These are phyloP conservation scores for Cronartium quercuum DNA, from an alignment of 1,284 basidiomycete species.

Conservation along the genomic window DNA sequence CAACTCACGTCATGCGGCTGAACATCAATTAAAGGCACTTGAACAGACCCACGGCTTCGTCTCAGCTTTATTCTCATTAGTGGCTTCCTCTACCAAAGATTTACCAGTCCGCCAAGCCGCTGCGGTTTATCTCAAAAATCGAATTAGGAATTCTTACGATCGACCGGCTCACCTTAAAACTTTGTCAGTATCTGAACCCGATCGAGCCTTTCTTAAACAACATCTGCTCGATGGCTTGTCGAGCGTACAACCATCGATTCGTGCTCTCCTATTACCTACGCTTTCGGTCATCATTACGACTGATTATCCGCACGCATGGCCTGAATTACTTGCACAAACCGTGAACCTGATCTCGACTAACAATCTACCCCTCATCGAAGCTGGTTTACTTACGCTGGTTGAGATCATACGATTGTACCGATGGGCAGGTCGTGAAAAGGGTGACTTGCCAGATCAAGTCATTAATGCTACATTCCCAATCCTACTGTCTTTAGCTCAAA, in stretches of 20 bases:
- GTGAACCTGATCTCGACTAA: slow-evolving; percentile 5
- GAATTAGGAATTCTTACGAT: not conserved
- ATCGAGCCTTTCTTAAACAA: slow-evolving; percentile 10
- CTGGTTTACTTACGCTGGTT: slow-evolving; percentile 7
- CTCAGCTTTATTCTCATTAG: not conserved
- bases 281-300: slow-evolving; percentile 12
- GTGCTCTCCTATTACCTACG: slow-evolving; percentile 2
- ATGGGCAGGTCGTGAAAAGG: slow-evolving; percentile 5
- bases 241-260: not conserved
- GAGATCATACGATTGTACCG: slow-evolving; percentile 28
- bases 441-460: not conserved
- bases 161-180: not conserved
- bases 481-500: slow-evolving; percentile 11
- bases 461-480: slow-evolving; percentile 9
- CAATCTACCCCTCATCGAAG: slow-evolving; percentile 1
- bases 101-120: slow-evolving; percentile 18
- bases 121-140: slow-evolving; percentile 29
- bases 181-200: not conserved
- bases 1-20: not conserved
- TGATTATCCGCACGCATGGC: slow-evolving; percentile 26
- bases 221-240: slow-evolving; percentile 6
- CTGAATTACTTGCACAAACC: slow-evolving; percentile 14
- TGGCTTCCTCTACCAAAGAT: not conserved
- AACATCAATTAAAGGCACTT: not conserved
- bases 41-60: slow-evolving; percentile 4